These are phyloP conservation scores for Tolypocladium cylindrosporum DNA, from an alignment of 2,329 filamentous ascomycete species.

Conservation along the genomic window DNA sequence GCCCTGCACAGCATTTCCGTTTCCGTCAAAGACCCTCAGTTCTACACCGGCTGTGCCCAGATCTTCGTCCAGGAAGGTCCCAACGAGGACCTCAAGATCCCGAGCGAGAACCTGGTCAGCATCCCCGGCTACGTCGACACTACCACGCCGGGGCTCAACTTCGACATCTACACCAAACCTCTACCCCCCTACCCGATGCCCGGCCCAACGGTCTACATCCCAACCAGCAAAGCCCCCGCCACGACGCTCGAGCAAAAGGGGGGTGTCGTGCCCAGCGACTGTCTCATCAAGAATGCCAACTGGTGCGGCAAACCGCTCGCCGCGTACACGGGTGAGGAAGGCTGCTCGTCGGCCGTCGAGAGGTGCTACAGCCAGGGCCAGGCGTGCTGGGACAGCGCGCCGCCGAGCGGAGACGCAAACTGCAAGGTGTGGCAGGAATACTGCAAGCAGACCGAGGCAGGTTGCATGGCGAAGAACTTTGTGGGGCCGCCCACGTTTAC, in stretches of 20 bases:
- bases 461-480: conserved; percentile 31
- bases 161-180: conserved; percentile 50
- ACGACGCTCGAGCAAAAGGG: conserved; percentile 16
- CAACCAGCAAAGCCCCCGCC: conserved; percentile 12
- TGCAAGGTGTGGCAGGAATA: conserved; percentile 55
- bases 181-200: conserved; percentile 42
- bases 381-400: conserved; percentile 48
- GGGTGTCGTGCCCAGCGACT: conserved; percentile 44
- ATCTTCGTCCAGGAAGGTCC: conserved; percentile 46
- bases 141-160: conserved; percentile 45
- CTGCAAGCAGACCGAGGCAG: conserved; percentile 39
- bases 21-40: conserved; percentile 52
- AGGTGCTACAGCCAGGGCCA: conserved; percentile 50
- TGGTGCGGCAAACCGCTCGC: conserved; percentile 59
- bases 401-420: conserved; percentile 47
- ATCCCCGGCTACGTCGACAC: conserved; percentile 57
- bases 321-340: conserved; percentile 40
- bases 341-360: conserved; percentile 49
- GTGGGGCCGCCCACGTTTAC: conserved; percentile 36
- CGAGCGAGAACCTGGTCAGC: conserved; percentile 27
- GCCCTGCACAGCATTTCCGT: conserved; percentile 57
- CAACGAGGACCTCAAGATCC: conserved; percentile 28
- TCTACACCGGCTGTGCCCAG: conserved; percentile 64
- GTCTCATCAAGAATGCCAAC: conserved; percentile 58
- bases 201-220: conserved; percentile 40